Evolutionary conservation across 768 basidiomycete species (phyloP).

Genomic region (Termitomyces heimii): DNA sequence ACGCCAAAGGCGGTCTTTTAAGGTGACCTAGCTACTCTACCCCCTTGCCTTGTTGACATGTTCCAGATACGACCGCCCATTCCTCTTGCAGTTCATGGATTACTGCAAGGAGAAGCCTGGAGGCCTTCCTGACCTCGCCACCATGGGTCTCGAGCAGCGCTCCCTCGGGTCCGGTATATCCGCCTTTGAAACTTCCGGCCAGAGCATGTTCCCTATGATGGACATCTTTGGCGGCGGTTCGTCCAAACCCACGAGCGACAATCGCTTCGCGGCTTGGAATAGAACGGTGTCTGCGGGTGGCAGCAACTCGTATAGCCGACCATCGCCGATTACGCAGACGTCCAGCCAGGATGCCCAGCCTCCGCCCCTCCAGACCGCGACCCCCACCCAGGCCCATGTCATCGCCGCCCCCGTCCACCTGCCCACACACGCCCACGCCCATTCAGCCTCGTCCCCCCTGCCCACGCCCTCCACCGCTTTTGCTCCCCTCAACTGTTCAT

Average conservation of each 20-base stretch:
- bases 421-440: too few relatives aligned
- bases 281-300: slow-evolving; percentile 57
- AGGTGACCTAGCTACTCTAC: slow-evolving; percentile 41
- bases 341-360: slow-evolving; percentile 58
- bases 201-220: slow-evolving; percentile 43
- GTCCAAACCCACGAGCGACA: slow-evolving; percentile 65
- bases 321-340: slow-evolving; percentile 59
- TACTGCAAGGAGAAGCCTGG: slow-evolving; percentile 96
- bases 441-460: too few relatives aligned
- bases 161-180: slow-evolving; percentile 39
- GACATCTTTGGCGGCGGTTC: slow-evolving; percentile 53
- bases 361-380: too few relatives aligned
- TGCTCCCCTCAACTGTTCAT: too few relatives aligned
- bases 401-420: too few relatives aligned
- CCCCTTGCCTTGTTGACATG: neutral
- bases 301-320: slow-evolving; percentile 48
- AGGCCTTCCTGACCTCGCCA: slow-evolving; percentile 80
- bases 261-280: slow-evolving; percentile 45
- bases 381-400: too few relatives aligned
- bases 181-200: slow-evolving; percentile 47
- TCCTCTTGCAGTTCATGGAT: slow-evolving; percentile 94
- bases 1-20: slow-evolving; percentile 85
- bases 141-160: slow-evolving; percentile 78
- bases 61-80: slow-evolving; percentile 89
- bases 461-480: too few relatives aligned